Percentiles rank a stretch among this genome's conserved stretches.
These are phyloP conservation scores for Hydnum rufescens DNA, from an alignment of 768 basidiomycete genomes.

Conservation along the genomic window DNA sequence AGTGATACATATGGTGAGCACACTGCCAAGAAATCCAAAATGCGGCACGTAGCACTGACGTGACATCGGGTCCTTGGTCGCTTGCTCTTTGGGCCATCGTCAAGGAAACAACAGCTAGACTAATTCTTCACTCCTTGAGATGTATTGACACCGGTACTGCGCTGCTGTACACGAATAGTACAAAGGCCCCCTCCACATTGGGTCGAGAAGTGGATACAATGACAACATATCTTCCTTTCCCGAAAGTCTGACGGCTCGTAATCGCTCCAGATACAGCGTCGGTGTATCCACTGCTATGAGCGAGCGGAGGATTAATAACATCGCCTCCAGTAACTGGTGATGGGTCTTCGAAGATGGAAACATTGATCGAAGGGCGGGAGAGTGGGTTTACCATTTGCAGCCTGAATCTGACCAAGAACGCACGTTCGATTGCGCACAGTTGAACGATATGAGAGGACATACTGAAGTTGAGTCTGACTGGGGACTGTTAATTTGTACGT, in stretches of 20 bases:
- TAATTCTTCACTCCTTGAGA: not conserved
- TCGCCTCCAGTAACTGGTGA: not conserved
- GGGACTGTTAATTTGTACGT: slow-evolving; percentile 49
- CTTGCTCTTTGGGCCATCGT: too few species aligned
- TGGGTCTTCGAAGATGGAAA: slow-evolving; percentile 1
- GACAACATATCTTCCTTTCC: slow-evolving; percentile 1
- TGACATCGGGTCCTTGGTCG: too few species aligned
- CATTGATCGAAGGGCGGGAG: slow-evolving; percentile 1
- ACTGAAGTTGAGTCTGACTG: too few species aligned
- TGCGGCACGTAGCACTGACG: too few species aligned
- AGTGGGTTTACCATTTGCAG: slow-evolving; percentile 1
- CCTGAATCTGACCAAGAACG: slow-evolving; percentile 18
- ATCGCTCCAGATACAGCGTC: slow-evolving; percentile 5
- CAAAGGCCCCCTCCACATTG: slow-evolving; percentile 1
- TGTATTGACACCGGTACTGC: slow-evolving; percentile 3
- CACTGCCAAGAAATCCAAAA: too few species aligned
- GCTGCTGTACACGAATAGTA: slow-evolving; percentile 5
- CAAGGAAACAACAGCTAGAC: not conserved
- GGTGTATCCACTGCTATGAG: slow-evolving; percentile 3
- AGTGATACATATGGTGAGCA: too few species aligned
- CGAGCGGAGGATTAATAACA: not conserved
- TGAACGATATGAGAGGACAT: too few species aligned
- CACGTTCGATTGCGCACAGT: too few species aligned
- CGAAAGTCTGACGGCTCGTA: not conserved
- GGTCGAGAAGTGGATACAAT: slow-evolving; percentile 6